phyloP scores from a whole-genome alignment of 129 eudicot species.

The Mikania micrantha region DNA sequence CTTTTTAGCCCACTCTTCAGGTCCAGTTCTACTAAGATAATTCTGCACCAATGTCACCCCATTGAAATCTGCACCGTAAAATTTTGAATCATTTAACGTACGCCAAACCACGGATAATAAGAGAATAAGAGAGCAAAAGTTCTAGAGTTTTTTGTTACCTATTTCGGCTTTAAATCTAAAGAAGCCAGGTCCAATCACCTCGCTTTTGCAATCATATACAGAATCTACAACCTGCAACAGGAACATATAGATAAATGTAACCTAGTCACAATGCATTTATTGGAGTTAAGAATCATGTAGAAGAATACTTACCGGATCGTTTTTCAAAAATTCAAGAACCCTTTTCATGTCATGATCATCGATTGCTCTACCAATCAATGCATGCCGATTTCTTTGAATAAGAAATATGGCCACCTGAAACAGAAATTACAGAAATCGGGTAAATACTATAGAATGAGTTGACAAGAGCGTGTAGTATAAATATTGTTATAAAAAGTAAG shows the following conservation, averaged over 20 bases:
- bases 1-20: too few relatives aligned
- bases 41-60: slow-evolving; percentile 89
- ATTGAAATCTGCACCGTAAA: slow-evolving; percentile 63
- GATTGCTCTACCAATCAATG: slow-evolving; percentile 94
- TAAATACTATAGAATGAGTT: background rate
- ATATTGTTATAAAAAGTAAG: background rate
- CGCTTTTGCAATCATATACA: slow-evolving; percentile 97
- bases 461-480: background rate
- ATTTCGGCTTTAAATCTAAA: slow-evolving; percentile 96
- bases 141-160: slow-evolving; percentile 35
- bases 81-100: background rate
- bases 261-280: slow-evolving; percentile 4
- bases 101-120: too few relatives aligned
- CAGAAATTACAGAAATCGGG: background rate
- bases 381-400: slow-evolving; percentile 98
- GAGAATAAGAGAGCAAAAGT: background rate
- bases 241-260: background rate
- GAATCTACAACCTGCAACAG: slow-evolving; percentile 85
- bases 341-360: slow-evolving; percentile 89
- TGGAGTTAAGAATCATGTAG: background rate
- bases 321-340: slow-evolving; percentile 84
- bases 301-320: background rate
- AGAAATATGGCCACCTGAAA: slow-evolving; percentile 91
- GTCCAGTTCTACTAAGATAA: slow-evolving; percentile 67
- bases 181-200: slow-evolving; percentile 98